phyloP scores from a whole-genome alignment of 768 basidiomycete genomes.

The Boletus fagicola region DNA sequence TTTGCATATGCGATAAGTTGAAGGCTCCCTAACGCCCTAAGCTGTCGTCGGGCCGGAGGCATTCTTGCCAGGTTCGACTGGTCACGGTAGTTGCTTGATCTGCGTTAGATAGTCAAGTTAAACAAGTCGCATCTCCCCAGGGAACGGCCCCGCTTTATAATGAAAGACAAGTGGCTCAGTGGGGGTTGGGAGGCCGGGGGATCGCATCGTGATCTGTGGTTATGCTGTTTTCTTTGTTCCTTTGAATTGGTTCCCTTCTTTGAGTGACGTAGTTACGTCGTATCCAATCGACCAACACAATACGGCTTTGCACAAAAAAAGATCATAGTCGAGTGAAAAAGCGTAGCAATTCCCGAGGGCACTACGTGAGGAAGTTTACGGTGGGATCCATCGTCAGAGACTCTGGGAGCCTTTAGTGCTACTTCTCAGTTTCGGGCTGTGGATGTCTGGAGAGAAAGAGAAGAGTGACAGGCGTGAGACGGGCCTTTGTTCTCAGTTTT shows the following conservation, averaged over 20 bases:
- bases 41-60: conserved; percentile 21
- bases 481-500: too few species aligned
- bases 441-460: too few species aligned
- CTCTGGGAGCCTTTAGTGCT: too few species aligned
- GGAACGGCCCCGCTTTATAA: conserved; percentile 10
- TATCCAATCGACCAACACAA: conserved; percentile 14
- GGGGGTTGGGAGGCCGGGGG: background rate
- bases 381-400: too few species aligned
- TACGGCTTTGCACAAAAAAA: conserved; percentile 6
- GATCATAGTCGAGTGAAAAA: background rate
- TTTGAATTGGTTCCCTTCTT: background rate
- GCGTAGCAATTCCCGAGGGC: background rate
- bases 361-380: too few species aligned
- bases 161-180: background rate
- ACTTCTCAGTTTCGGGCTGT: too few species aligned
- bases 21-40: conserved; percentile 23
- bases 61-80: conserved; percentile 4
- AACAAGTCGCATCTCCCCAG: background rate
- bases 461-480: too few species aligned
- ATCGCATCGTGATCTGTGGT: background rate
- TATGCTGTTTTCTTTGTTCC: conserved; percentile 5
- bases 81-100: background rate
- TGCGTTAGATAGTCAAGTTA: background rate
- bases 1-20: conserved; percentile 22
- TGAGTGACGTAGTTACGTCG: background rate